Evolutionary conservation across 805 yeast genomes (phyloP).

Genomic region (Ogataea paraovalis): DNA sequence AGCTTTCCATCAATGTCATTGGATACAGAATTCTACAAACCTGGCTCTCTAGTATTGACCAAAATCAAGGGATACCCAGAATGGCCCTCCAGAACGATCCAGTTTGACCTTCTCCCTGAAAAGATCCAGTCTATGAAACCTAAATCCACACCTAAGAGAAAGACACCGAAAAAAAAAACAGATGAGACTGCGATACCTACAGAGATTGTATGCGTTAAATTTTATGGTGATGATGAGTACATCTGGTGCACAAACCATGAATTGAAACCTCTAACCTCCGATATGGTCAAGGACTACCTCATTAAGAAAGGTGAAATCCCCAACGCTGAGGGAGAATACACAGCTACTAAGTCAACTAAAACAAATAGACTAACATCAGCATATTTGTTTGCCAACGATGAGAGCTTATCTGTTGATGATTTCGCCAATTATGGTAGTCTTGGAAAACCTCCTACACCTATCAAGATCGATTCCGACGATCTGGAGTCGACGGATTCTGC

Average conservation of each 20-base stretch:
- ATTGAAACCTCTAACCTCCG: slow-evolving; percentile 40
- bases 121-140: slow-evolving; percentile 50
- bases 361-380: slow-evolving; percentile 27
- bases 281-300: slow-evolving; percentile 35
- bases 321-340: slow-evolving; percentile 37
- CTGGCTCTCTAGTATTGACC: slow-evolving; percentile 63
- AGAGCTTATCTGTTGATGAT: slow-evolving; percentile 47
- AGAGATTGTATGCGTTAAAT: slow-evolving; percentile 49
- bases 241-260: slow-evolving; percentile 60
- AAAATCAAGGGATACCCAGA: slow-evolving; percentile 85
- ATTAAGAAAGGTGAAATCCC: slow-evolving; percentile 27
- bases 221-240: slow-evolving; percentile 69
- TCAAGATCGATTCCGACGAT: not conserved
- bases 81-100: slow-evolving; percentile 86
- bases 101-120: slow-evolving; percentile 55
- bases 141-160: slow-evolving; percentile 30
- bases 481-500: not conserved
- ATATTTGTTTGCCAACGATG: slow-evolving; percentile 25
- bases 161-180: slow-evolving; percentile 13
- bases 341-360: slow-evolving; percentile 48
- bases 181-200: slow-evolving; percentile 20
- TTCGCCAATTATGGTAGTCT: slow-evolving; percentile 39
- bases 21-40: slow-evolving; percentile 17
- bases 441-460: slow-evolving; percentile 32
- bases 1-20: not conserved